Evolutionary conservation across 2,329 filamentous ascomycete genomes (phyloP).

Genomic region (Colletotrichum spinosum): DNA sequence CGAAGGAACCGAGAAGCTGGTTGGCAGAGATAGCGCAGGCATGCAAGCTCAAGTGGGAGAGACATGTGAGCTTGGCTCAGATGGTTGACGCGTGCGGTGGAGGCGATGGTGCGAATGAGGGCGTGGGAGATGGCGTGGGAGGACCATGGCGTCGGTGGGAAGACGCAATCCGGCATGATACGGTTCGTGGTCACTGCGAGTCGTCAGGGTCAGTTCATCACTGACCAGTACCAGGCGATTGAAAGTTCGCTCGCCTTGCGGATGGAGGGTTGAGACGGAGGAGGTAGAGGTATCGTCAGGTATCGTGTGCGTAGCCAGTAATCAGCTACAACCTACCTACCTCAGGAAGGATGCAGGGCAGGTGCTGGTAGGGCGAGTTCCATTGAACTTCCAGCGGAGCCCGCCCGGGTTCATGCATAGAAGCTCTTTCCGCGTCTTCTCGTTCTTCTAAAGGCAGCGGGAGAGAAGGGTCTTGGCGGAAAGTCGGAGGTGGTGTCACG

Average conservation of each 20-base stretch:
- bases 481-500: neutral
- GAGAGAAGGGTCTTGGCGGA: neutral
- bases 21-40: neutral
- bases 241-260: neutral
- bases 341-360: neutral
- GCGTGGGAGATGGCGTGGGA: too few species aligned
- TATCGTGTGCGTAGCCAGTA: constrained; percentile 13
- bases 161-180: too few species aligned
- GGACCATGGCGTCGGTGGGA: too few species aligned
- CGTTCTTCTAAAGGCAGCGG: constrained; percentile 21
- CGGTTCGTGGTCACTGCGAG: too few species aligned
- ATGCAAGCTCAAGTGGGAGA: neutral
- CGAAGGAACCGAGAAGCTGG: neutral
- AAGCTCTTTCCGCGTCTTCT: constrained; percentile 32
- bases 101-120: too few species aligned
- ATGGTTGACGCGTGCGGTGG: too few species aligned
- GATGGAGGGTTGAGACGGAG: neutral
- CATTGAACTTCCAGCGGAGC: constrained; percentile 23
- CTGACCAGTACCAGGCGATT: too few species aligned
- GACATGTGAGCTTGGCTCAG: too few species aligned
- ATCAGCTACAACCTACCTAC: neutral
- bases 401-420: constrained; percentile 34
- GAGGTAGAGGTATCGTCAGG: constrained; percentile 9
- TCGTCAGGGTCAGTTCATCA: too few species aligned
- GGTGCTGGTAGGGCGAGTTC: neutral